Conservation (phyloP, 371 early-diverging fungal genomes). For the Parasitella parasitica region DNA sequence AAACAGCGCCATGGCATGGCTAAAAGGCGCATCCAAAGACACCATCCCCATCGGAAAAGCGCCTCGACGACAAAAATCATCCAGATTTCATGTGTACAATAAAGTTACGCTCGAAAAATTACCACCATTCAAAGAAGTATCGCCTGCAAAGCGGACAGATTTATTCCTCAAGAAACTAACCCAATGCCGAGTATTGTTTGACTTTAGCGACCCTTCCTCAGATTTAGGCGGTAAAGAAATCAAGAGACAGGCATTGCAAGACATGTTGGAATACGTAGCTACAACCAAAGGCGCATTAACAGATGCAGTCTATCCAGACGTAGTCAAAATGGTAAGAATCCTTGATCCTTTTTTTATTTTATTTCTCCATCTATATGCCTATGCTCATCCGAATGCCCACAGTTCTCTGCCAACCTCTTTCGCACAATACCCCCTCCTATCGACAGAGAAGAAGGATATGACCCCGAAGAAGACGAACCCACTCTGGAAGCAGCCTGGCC, state of each 20-base stretch:
- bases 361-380: too few relatives aligned
- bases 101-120: conserved; percentile 78
- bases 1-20: conserved; percentile 61
- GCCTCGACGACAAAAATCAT: conserved; percentile 84
- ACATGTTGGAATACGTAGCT: conserved; percentile 90
- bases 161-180: conserved; percentile 85
- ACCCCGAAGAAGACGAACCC: conserved; percentile 97
- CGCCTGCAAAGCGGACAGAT: conserved; percentile 66
- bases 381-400: too few relatives aligned
- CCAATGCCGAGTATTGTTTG: conserved; percentile 92
- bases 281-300: conserved; percentile 84
- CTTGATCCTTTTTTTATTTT: too few relatives aligned
- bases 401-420: conserved; percentile 91
- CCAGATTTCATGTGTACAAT: conserved; percentile 78
- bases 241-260: conserved; percentile 87
- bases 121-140: conserved; percentile 72
- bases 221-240: conserved; percentile 94
- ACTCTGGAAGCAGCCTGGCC: conserved; percentile 95
- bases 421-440: conserved; percentile 93
- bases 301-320: conserved; percentile 86
- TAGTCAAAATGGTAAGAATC: conserved; percentile 92
- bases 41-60: conserved; percentile 76
- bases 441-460: conserved; percentile 71
- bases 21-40: conserved; percentile 79
- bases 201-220: conserved; percentile 87